Evolutionary conservation across 495 filamentous ascomycete genomes (phyloP), one percentile per base, ranked within the genome.

Genomic region (Annulohypoxylon bovei): DNA sequence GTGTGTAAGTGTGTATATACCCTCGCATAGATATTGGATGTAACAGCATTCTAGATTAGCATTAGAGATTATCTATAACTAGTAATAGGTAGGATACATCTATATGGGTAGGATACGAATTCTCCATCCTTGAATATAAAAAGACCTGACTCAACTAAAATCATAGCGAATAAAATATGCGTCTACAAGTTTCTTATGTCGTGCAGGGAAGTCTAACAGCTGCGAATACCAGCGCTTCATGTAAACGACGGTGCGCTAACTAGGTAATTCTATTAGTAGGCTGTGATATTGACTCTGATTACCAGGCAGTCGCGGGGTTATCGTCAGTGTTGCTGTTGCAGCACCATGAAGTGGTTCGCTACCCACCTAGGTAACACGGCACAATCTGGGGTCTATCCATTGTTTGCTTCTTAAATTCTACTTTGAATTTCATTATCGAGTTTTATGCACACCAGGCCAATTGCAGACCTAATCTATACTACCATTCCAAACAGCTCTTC

Each of bases 1-100:
- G 35, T 47, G 49, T 63, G 65, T 67, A 44, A 53, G 61, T 52
- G 55, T 65, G 28, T 62, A 66, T 58, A 59, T 61, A 53, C 62
- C 25, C 50, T 61, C 56, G 47, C 55, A 65, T 66, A 71, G 39
- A 16, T 20, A 42, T n/a, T n/a, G n/a, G n/a, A n/a, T 28, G 23
- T 33, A 33, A 52, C 28, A 42, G 32, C 68, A 62, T 66, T 32
- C 33, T 14, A 27, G 11, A 47, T 59, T 40, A 63, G 67, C 61
- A 44, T 65, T 32, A 39, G 60, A 54, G 53, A 56, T 33, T 56
- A 52, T 52, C 49, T n/a, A 54, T 28, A 9, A 11, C 12, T 12
- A 35, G n/a, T n/a, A 35, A 35, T 35, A 35, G 33, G 12, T 35
- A 12, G 8, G n/a, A n/a, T n/a, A n/a, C n/a, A n/a, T n/a, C n/a